phyloP scores from a whole-genome alignment of 2,329 filamentous ascomycete species.

The Leptoxyphium fumago region DNA sequence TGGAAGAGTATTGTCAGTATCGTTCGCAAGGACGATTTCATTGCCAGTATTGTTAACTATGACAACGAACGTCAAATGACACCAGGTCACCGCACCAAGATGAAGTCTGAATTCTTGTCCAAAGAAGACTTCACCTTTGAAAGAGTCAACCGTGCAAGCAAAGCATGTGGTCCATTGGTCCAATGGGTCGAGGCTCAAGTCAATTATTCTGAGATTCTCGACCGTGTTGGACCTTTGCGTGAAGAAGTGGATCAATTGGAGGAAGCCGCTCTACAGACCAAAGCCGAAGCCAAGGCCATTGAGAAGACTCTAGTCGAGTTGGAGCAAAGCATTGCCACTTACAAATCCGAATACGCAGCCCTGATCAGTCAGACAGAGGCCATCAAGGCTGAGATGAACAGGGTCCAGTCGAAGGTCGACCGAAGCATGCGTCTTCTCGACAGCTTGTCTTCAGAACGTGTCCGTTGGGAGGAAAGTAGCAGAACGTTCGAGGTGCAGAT shows the following conservation, averaged over 20 bases:
- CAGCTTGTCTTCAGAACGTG: slow-evolving; percentile 84
- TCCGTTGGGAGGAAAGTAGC: slow-evolving; percentile 91
- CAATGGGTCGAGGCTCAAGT: slow-evolving; percentile 97
- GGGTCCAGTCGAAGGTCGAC: slow-evolving; percentile 95
- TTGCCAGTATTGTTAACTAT: slow-evolving; percentile 93
- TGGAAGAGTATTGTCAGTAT: slow-evolving; percentile 88
- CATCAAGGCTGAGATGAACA: slow-evolving; percentile 92
- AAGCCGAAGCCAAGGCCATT: slow-evolving; percentile 82
- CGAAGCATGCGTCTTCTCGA: slow-evolving; percentile 87
- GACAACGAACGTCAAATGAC: slow-evolving; percentile 96
- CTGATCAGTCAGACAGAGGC: slow-evolving; percentile 94
- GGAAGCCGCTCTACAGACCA: slow-evolving; percentile 78
- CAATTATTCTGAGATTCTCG: slow-evolving; percentile 92
- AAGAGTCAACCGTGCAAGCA: slow-evolving; percentile 87
- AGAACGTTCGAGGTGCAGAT: slow-evolving; percentile 98
- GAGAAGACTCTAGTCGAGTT: slow-evolving; percentile 72
- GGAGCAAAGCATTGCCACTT: slow-evolving; percentile 80
- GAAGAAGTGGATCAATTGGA: slow-evolving; percentile 80
- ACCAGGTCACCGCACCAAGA: slow-evolving; percentile 61
- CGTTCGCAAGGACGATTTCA: slow-evolving; percentile 87
- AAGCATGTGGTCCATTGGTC: slow-evolving; percentile 89
- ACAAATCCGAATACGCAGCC: slow-evolving; percentile 91
- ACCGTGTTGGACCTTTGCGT: slow-evolving; percentile 80
- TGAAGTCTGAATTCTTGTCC: slow-evolving; percentile 82
- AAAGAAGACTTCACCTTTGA: slow-evolving; percentile 95